phyloP scores from a whole-genome alignment of 2,329 filamentous ascomycete species.

The Hypomyces perniciosus region DNA sequence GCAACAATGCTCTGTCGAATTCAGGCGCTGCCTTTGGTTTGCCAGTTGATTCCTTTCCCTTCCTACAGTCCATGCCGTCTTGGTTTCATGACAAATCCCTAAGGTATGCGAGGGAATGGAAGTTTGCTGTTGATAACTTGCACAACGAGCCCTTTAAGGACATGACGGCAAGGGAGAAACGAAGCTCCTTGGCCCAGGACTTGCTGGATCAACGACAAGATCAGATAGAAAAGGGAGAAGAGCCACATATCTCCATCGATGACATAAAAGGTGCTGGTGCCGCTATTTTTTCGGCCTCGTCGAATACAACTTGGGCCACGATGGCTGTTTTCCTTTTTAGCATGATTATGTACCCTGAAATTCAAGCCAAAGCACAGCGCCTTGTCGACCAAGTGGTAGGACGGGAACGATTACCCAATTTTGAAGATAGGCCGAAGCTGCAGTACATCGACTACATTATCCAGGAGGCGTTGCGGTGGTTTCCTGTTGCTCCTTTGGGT shows the following conservation, averaged over 20 bases:
- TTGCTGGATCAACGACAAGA: constrained; percentile 22
- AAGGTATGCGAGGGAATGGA: constrained; percentile 24
- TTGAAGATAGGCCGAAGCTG: constrained; percentile 38
- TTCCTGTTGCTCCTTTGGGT: constrained; percentile 41
- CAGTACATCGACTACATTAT: constrained; percentile 41
- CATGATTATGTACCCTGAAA: constrained; percentile 35
- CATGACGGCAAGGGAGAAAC: constrained; percentile 25
- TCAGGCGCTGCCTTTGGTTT: constrained; percentile 28
- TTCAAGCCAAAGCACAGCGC: constrained; percentile 41
- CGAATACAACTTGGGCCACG: constrained; percentile 40
- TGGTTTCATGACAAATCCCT: constrained; percentile 28
- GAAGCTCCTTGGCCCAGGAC: constrained; percentile 23
- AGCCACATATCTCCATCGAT: constrained; percentile 30
- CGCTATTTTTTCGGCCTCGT: constrained; percentile 42
- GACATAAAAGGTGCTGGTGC: constrained; percentile 46
- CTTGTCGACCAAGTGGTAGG: constrained; percentile 44
- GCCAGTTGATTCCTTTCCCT: constrained; percentile 43
- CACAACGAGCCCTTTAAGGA: constrained; percentile 39
- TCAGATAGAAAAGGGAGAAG: constrained; percentile 21
- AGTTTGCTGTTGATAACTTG: constrained; percentile 31
- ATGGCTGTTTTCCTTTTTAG: constrained; percentile 40
- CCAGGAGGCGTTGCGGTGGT: constrained; percentile 40
- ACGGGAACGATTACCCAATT: constrained; percentile 36
- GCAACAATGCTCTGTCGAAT: constrained; percentile 23
- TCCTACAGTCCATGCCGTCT: constrained; percentile 36